A percentile compares a stretch with the other conserved stretches of the same genome.
These are phyloP conservation scores for Malassezia arunalokei DNA, from an alignment of 1,284 basidiomycete genomes.

Conservation along the genomic window DNA sequence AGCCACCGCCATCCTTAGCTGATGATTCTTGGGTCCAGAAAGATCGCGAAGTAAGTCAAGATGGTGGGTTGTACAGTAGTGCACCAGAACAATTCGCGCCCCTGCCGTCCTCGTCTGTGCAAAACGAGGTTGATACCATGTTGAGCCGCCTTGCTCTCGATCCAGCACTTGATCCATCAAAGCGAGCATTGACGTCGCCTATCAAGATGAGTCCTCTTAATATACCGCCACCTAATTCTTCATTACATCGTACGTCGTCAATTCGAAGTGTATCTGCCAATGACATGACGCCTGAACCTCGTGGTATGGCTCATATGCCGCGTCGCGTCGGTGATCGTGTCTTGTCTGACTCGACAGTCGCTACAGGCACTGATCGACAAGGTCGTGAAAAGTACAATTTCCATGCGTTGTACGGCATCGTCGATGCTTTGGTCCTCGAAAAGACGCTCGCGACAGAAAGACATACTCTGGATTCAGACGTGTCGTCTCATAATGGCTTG, in stretches of 20 bases:
- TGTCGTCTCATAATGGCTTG: neutral
- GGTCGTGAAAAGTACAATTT: slow-evolving; percentile 14
- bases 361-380: slow-evolving; percentile 8
- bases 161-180: neutral
- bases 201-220: neutral
- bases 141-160: neutral
- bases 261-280: slow-evolving; percentile 13
- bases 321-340: slow-evolving; percentile 6
- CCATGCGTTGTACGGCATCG: slow-evolving; percentile 16
- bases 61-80: neutral
- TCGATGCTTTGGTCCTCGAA: slow-evolving; percentile 14
- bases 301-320: neutral
- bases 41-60: neutral
- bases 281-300: slow-evolving; percentile 2
- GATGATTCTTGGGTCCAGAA: neutral
- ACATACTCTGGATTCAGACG: neutral
- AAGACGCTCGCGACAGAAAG: neutral
- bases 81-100: neutral
- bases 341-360: slow-evolving; percentile 9
- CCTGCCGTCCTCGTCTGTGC: neutral
- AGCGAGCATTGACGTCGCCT: neutral
- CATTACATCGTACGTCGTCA: slow-evolving; percentile 9
- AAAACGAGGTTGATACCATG: neutral
- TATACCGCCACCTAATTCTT: slow-evolving; percentile 4
- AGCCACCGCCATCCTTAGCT: neutral